Conservation (phyloP, 2,329 filamentous ascomycete species). For the Aspergillus sp. region DNA sequence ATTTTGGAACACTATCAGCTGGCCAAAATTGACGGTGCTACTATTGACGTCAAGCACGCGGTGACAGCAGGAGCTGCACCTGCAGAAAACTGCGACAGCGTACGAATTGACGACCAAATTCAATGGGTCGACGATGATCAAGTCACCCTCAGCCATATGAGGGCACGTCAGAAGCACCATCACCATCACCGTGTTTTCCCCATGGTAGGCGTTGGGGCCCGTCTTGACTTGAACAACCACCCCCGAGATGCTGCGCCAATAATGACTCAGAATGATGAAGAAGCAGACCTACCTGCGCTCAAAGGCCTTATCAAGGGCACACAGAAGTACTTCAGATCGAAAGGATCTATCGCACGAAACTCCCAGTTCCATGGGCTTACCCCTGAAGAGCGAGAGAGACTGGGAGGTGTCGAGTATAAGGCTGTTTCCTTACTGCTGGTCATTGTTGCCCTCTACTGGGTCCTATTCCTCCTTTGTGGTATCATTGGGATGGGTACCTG, state of each 20-base stretch:
- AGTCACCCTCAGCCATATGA: constrained; percentile 26
- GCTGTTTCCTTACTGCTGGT: constrained; percentile 40
- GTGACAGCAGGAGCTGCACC: constrained; percentile 6
- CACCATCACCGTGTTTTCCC: constrained; percentile 35
- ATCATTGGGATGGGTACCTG: constrained; percentile 52
- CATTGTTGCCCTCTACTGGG: constrained; percentile 49
- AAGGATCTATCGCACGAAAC: constrained; percentile 46
- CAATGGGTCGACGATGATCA: constrained; percentile 37
- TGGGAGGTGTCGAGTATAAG: constrained; percentile 49
- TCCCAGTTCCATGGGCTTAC: constrained; percentile 53
- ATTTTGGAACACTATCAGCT: constrained; percentile 4
- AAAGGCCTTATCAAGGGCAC: constrained; percentile 30
- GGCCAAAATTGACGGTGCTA: background rate
- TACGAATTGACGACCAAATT: constrained; percentile 17
- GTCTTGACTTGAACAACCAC: constrained; percentile 37
- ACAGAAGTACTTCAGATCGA: constrained; percentile 35
- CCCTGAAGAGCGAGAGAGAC: constrained; percentile 43
- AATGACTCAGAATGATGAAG: constrained; percentile 17
- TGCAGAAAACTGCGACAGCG: constrained; percentile 1
- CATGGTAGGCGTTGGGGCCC: constrained; percentile 40
- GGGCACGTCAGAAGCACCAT: constrained; percentile 14
- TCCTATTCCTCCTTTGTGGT: constrained; percentile 50
- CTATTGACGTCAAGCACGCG: background rate
- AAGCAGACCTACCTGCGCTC: constrained; percentile 22
- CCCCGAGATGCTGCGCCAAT: constrained; percentile 32